Evolutionary conservation across 2,329 filamentous ascomycete species (phyloP).

Genomic region (Cladobotryum mycophilum): DNA sequence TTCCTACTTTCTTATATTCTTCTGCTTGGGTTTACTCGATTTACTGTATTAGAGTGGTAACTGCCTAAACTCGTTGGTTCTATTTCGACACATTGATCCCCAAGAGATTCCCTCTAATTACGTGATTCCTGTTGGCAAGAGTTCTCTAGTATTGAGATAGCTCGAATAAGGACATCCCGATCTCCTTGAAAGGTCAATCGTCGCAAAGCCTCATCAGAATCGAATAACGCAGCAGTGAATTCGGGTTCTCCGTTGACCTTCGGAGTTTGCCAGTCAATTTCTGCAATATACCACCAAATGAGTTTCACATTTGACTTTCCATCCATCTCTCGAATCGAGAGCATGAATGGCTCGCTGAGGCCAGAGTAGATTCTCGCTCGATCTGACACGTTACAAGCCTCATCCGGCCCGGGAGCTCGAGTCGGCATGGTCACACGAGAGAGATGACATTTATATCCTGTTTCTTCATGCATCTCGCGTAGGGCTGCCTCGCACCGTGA

Average conservation of each 20-base stretch:
- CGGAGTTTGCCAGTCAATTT: not conserved
- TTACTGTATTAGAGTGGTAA: too few relatives aligned
- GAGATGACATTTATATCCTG: not conserved
- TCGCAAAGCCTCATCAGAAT: constrained; percentile 6
- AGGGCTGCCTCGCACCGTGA: constrained; percentile 11
- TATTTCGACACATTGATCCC: too few relatives aligned
- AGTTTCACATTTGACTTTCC: constrained; percentile 5
- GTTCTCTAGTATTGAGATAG: constrained; percentile 5
- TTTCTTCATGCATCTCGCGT: constrained; percentile 14
- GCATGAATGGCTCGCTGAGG: constrained; percentile 13
- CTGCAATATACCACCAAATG: constrained; percentile 13
- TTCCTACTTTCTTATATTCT: too few relatives aligned
- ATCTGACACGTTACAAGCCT: constrained; percentile 11
- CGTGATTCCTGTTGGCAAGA: too few relatives aligned
- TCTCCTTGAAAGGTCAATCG: constrained; percentile 7
- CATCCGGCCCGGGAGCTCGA: not conserved
- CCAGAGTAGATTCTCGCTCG: constrained; percentile 13
- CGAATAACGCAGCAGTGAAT: constrained; percentile 8
- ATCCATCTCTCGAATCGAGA: constrained; percentile 5
- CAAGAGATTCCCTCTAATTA: too few relatives aligned
- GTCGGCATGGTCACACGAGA: not conserved
- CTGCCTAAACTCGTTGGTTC: too few relatives aligned
- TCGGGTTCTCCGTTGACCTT: not conserved
- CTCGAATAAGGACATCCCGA: constrained; percentile 4
- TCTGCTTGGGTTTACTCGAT: too few relatives aligned